phyloP scores from a whole-genome alignment of 1,139 yeast genomes.

The Candida tropicalis region DNA sequence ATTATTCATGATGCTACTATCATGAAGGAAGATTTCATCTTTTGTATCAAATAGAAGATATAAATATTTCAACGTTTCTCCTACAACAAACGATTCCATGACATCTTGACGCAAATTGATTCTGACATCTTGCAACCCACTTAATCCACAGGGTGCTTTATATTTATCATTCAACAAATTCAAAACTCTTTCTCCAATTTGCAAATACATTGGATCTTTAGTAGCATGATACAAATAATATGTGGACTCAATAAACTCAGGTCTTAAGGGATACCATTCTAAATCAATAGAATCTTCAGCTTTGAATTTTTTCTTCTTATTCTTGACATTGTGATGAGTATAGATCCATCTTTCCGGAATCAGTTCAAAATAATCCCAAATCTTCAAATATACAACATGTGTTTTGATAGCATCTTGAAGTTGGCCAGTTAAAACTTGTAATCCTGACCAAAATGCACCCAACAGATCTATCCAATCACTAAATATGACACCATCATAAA shows the following conservation, averaged over 20 bases:
- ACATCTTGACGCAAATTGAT: slow-evolving; percentile 69
- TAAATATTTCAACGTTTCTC: slow-evolving; percentile 86
- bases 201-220: slow-evolving; percentile 77
- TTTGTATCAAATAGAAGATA: slow-evolving; percentile 74
- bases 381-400: slow-evolving; percentile 68
- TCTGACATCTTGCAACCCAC: slow-evolving; percentile 73
- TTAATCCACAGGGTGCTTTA: slow-evolving; percentile 73
- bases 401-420: slow-evolving; percentile 62
- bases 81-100: slow-evolving; percentile 89
- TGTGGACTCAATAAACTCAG: slow-evolving; percentile 89
- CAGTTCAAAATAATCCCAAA: slow-evolving; percentile 80
- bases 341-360: slow-evolving; percentile 89
- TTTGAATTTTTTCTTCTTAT: slow-evolving; percentile 13
- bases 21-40: slow-evolving; percentile 53
- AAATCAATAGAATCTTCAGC: slow-evolving; percentile 45
- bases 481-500: slow-evolving; percentile 50
- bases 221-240: slow-evolving; percentile 85
- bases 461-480: slow-evolving; percentile 83
- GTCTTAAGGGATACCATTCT: slow-evolving; percentile 92
- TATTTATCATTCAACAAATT: slow-evolving; percentile 54
- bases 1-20: slow-evolving; percentile 27
- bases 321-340: slow-evolving; percentile 13
- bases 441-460: slow-evolving; percentile 87
- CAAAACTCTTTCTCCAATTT: slow-evolving; percentile 69
- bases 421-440: slow-evolving; percentile 80